A percentile compares a stretch with the other conserved stretches of the same genome.
phyloP scores from a whole-genome alignment of 257 asterid species.

The Penstemon barbatus region DNA sequence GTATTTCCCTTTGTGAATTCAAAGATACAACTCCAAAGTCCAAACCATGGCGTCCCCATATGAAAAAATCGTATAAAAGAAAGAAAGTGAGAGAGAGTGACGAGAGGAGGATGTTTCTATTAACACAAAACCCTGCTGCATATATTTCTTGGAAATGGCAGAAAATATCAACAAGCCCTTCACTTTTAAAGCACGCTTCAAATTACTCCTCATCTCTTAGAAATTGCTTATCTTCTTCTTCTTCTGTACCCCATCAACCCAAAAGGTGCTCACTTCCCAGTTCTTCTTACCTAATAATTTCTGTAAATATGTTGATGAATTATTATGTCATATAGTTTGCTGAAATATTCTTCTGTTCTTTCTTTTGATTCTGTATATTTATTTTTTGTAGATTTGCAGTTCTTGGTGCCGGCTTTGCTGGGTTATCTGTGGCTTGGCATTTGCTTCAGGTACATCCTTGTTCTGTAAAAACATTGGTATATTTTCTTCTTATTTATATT shows the following conservation, averaged over 20 bases:
- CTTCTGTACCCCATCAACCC: constrained; percentile 39
- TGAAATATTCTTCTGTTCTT: constrained; percentile 5
- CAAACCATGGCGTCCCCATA: too few relatives aligned
- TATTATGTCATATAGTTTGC: background rate
- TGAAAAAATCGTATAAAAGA: background rate
- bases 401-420: constrained; percentile 99
- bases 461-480: background rate
- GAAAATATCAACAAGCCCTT: constrained; percentile 16
- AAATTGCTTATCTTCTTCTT: constrained; percentile 20
- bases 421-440: constrained; percentile 90
- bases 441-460: constrained; percentile 59
- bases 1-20: too few relatives aligned
- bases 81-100: background rate
- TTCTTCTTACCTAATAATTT: background rate
- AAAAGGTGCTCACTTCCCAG: constrained; percentile 31
- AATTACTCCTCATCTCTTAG: background rate
- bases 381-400: constrained; percentile 67
- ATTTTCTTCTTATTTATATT: background rate
- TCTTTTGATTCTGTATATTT: constrained; percentile 3
- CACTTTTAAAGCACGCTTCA: constrained; percentile 5
- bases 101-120: constrained; percentile 20
- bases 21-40: too few relatives aligned
- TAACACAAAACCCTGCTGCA: constrained; percentile 28
- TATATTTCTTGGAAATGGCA: constrained; percentile 36
- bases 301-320: background rate